Percentiles rank a stretch among this genome's conserved stretches.
phyloP scores from a whole-genome alignment of 306 rosid genomes.

The Oemleria cerasiformis region DNA sequence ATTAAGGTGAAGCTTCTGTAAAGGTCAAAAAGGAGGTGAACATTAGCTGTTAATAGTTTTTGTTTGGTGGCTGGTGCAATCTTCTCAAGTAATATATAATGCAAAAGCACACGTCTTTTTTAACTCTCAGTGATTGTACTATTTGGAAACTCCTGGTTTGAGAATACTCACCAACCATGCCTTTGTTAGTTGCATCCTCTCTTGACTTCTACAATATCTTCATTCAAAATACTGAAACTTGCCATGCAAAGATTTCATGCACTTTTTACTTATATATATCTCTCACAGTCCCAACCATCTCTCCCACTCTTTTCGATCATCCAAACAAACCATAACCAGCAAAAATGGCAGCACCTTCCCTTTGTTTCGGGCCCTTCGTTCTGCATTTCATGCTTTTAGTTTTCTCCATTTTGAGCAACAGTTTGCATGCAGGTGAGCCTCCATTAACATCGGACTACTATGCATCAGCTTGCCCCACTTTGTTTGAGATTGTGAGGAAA shows the following conservation, averaged over 20 bases:
- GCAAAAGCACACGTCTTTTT: conserved; percentile 2
- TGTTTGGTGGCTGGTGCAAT: conserved; percentile 48
- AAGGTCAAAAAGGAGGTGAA: background rate
- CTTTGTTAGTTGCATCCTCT: conserved; percentile 78
- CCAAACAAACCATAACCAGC: conserved; percentile 21
- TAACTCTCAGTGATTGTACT: background rate
- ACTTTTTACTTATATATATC: conserved; percentile 34
- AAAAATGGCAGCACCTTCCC: conserved; percentile 44
- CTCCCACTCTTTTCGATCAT: conserved; percentile 34
- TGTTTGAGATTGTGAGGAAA: conserved; percentile 62
- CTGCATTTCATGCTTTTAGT: conserved; percentile 31
- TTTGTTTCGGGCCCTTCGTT: conserved; percentile 24
- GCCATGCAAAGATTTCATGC: conserved; percentile 18
- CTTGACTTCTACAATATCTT: conserved; percentile 49
- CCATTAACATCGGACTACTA: conserved; percentile 67
- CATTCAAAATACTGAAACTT: conserved; percentile 32
- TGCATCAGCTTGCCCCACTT: conserved; percentile 66
- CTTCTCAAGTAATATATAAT: background rate
- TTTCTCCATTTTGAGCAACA: conserved; percentile 26
- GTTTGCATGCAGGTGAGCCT: conserved; percentile 51
- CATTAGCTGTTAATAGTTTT: conserved; percentile 36
- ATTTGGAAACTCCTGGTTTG: conserved; percentile 27
- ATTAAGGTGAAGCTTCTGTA: conserved; percentile 6
- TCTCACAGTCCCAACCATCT: conserved; percentile 39
- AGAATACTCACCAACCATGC: conserved; percentile 66